These are phyloP conservation scores for Tylopilus felleus DNA, from an alignment of 768 basidiomycete genomes.

Conservation along the genomic window DNA sequence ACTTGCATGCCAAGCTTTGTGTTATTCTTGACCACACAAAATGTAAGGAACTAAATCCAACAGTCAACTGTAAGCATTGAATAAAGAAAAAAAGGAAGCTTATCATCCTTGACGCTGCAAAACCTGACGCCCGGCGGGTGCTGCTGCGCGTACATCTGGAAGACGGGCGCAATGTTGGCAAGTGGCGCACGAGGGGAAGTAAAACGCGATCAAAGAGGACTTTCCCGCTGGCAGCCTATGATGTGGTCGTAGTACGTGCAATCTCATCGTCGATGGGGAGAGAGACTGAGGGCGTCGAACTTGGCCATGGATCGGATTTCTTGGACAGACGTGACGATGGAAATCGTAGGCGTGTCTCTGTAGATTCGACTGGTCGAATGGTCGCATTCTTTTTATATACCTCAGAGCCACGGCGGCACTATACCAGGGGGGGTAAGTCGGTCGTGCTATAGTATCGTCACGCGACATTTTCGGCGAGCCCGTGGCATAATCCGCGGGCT, in stretches of 20 bases:
- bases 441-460: too few relatives aligned
- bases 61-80: neutral
- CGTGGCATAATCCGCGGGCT: too few relatives aligned
- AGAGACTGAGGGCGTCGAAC: neutral
- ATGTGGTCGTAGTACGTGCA: neutral
- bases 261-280: too few relatives aligned
- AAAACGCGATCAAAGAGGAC: slow-evolving; percentile 19
- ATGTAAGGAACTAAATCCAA: slow-evolving; percentile 18
- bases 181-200: slow-evolving; percentile 15
- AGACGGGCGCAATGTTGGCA: slow-evolving; percentile 18
- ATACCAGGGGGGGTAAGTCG: too few relatives aligned
- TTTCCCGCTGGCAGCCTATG: neutral
- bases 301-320: neutral
- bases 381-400: too few relatives aligned
- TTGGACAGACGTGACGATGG: neutral
- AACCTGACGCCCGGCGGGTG: slow-evolving; percentile 41
- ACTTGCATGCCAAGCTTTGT: neutral
- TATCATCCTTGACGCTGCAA: slow-evolving; percentile 63
- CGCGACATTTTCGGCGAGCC: too few relatives aligned
- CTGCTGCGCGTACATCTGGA: neutral
- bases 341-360: too few relatives aligned
- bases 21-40: slow-evolving; percentile 7
- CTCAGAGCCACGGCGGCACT: too few relatives aligned
- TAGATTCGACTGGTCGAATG: too few relatives aligned
- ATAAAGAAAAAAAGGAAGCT: too few relatives aligned